A percentile compares a stretch with the other conserved stretches of the same genome.
Evolutionary conservation across 1,284 basidiomycete genomes (phyloP).

Genomic region (Mycosarcoma mackinlayi): DNA sequence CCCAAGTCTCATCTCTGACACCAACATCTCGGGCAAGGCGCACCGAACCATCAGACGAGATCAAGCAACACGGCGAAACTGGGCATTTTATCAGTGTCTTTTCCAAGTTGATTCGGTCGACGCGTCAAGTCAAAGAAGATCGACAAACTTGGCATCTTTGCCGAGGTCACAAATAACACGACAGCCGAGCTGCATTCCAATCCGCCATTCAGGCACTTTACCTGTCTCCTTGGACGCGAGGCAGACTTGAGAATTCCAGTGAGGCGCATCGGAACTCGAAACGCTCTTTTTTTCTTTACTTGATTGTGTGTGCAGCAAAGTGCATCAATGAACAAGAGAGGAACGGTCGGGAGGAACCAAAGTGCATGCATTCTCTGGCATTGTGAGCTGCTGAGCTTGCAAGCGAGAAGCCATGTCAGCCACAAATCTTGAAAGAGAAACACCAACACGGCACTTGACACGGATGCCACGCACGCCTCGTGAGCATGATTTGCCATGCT

Average conservation of each 20-base stretch:
- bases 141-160: slow-evolving; percentile 42
- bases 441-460: slow-evolving; percentile 1
- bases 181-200: slow-evolving; percentile 32
- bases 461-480: background rate
- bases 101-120: background rate
- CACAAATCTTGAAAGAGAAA: background rate
- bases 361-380: background rate
- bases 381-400: background rate
- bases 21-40: slow-evolving; percentile 14
- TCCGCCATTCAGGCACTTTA: slow-evolving; percentile 17
- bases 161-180: slow-evolving; percentile 9
- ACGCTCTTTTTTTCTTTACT: background rate
- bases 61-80: background rate
- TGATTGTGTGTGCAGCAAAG: no score
- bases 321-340: slow-evolving; percentile 2
- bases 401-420: background rate
- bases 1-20: background rate
- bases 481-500: background rate
- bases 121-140: slow-evolving; percentile 11
- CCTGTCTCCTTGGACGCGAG: no score
- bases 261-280: slow-evolving; percentile 23
- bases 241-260: background rate
- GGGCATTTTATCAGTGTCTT: slow-evolving; percentile 2
- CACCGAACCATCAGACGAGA: background rate
- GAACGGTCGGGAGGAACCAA: slow-evolving; percentile 8